phyloP scores from a whole-genome alignment of 164 flowering plant species.

The Nymphaea thermarum region DNA sequence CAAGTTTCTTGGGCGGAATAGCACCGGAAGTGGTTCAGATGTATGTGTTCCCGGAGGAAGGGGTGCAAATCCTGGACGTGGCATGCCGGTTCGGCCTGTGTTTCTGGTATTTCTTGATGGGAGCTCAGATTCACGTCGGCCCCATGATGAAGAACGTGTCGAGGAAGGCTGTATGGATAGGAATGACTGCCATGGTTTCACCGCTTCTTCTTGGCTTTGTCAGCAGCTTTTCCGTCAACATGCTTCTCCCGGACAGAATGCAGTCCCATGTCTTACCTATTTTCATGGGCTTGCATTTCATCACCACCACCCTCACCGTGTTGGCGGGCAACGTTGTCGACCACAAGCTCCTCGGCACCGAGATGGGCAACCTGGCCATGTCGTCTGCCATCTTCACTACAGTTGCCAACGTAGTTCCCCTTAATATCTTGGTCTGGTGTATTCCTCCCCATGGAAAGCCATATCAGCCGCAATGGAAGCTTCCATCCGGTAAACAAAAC shows the following conservation, averaged over 20 bases:
- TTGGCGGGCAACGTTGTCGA: conserved; percentile 21
- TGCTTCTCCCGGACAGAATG: not conserved
- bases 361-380: conserved; percentile 26
- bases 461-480: not conserved
- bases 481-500: not conserved
- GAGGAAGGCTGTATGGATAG: conserved; percentile 13
- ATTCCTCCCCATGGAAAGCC: conserved; percentile 9
- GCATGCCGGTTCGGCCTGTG: conserved; percentile 12
- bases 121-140: conserved; percentile 13
- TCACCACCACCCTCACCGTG: conserved; percentile 22
- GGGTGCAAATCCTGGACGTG: conserved; percentile 12
- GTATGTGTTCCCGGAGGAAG: conserved; percentile 10
- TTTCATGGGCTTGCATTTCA: conserved; percentile 3
- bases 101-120: conserved; percentile 17
- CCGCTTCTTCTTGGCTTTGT: conserved; percentile 1
- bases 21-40: not conserved
- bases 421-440: not conserved
- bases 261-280: not conserved
- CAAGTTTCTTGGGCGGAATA: conserved; percentile 5
- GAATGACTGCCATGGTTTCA: conserved; percentile 2
- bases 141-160: conserved; percentile 9
- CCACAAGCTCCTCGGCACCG: conserved; percentile 25
- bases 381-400: conserved; percentile 16
- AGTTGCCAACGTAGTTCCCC: not conserved
- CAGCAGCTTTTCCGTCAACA: not conserved